Evolutionary conservation across 2,329 filamentous ascomycete species (phyloP), one percentile per base, ranked within the genome.

Genomic region (Aaosphaeria pasadenensis): DNA sequence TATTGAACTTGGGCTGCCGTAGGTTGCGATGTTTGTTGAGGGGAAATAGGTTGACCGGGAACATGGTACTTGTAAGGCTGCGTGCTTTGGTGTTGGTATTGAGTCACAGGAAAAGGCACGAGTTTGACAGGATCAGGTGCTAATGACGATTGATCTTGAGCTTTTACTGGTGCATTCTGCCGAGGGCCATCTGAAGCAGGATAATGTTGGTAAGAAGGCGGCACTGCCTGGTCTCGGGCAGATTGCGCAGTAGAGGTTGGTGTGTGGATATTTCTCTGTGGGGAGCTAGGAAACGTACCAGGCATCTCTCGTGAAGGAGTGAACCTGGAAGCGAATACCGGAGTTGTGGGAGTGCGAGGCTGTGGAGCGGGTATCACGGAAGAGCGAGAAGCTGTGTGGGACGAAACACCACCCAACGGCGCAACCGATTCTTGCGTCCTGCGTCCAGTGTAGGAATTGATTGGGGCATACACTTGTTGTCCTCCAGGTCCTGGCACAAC

Each of bases 401-500:
- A 24, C 17, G 17, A 24, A 24, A 24, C 17, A 24, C 17, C 17
- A 24, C 17, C 17, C 3, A 24, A 24, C 17, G 17, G 17, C 17
- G 17, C 69, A 64, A 40, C 70, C 64, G 24, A 62, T 62, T 62
- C 69, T 66, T 50, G 65, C 58, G 42, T 62, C 62, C 55, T 60
- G 62, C 63, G 64, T 42, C 60, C 55, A 48, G 73, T 71, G 45
- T 75, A 72, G 13, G 71, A 52, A 39, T 60, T 74, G 39, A 75
- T 64, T n/a, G 75, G 69, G 30, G 65, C 59, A 50, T 77, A 79
- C 6, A 73, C 65, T 3, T 72, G 67, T 47, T 72, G 65, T 45
- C 77, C 75, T 57, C 79, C 76, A 35, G 75, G 70, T 11, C 76
- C 73, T 48, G 71, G 68, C 24, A 80, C 61, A 55, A 79, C 56